A percentile compares a stretch with the other conserved stretches of the same genome.
phyloP scores from a whole-genome alignment of 2,329 filamentous ascomycete species.

The Calonectria pseudoreteaudii region DNA sequence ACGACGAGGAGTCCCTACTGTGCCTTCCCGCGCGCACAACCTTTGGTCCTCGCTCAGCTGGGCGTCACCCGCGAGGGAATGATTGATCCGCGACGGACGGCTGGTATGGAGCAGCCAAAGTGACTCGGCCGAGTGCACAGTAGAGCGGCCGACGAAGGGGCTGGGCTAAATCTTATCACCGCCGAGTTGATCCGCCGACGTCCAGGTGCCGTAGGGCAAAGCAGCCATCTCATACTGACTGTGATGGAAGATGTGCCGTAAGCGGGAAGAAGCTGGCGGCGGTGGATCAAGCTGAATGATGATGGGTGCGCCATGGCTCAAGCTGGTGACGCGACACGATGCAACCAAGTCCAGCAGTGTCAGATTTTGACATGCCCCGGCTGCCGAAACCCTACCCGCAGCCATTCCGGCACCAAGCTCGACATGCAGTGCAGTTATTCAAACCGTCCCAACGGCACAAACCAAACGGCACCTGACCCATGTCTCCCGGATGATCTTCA shows the following conservation, averaged over 20 bases:
- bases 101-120: constrained; percentile 21
- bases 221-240: background rate
- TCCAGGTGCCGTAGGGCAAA: background rate
- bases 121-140: background rate
- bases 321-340: background rate
- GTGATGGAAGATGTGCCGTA: background rate
- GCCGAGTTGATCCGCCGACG: background rate
- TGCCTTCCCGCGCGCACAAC: background rate
- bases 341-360: background rate
- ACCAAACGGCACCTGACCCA: constrained; percentile 10
- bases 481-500: constrained; percentile 17
- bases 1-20: background rate
- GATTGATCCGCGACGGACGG: background rate
- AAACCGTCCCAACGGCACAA: constrained; percentile 6
- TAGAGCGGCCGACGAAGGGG: background rate
- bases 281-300: background rate
- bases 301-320: background rate
- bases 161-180: constrained; percentile 9
- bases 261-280: background rate
- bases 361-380: background rate
- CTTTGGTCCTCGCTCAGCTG: background rate
- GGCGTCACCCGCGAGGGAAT: background rate
- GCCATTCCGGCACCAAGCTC: background rate
- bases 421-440: constrained; percentile 7
- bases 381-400: constrained; percentile 3